Evolutionary conservation across 371 early-diverging fungal species (phyloP).

Genomic region (Apophysomyces variabilis): DNA sequence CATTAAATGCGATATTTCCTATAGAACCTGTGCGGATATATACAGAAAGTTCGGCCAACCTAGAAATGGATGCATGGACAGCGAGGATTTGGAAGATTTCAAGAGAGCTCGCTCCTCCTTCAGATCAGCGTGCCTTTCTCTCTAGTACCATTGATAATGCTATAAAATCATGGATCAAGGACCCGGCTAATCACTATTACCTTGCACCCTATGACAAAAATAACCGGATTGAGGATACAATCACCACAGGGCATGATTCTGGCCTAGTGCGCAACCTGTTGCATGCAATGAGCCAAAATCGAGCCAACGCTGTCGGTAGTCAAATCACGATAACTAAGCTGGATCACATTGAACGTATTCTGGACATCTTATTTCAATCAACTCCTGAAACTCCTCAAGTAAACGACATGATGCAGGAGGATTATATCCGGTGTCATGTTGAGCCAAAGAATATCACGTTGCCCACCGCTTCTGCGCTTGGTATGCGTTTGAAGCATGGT

Average conservation of each 20-base stretch:
- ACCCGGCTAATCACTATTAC: conserved; percentile 49
- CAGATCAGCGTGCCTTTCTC: conserved; percentile 61
- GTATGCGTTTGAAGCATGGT: conserved; percentile 56
- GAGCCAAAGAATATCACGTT: conserved; percentile 10
- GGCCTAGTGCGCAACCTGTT: conserved; percentile 31
- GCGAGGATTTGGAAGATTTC: conserved; percentile 66
- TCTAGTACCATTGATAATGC: conserved; percentile 62
- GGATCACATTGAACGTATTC: conserved; percentile 33
- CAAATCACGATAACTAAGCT: conserved; percentile 24
- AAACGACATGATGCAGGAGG: conserved; percentile 1
- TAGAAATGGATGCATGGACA: conserved; percentile 66
- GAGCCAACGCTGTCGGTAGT: background rate
- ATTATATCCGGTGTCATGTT: background rate
- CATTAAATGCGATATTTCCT: conserved; percentile 69
- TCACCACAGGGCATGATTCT: conserved; percentile 10
- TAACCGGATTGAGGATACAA: conserved; percentile 20
- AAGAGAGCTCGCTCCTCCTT: conserved; percentile 58
- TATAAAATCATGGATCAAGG: conserved; percentile 65
- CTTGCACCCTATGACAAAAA: conserved; percentile 44
- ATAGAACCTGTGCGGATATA: conserved; percentile 55
- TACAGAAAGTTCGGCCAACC: conserved; percentile 44
- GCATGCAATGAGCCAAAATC: conserved; percentile 27
- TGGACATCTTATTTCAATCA: conserved; percentile 24
- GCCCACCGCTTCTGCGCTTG: conserved; percentile 40
- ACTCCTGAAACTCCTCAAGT: background rate